A percentile compares a stretch with the other conserved stretches of the same genome.
Evolutionary conservation across 768 basidiomycete genomes (phyloP).

Genomic region (Termitomyces heimii): DNA sequence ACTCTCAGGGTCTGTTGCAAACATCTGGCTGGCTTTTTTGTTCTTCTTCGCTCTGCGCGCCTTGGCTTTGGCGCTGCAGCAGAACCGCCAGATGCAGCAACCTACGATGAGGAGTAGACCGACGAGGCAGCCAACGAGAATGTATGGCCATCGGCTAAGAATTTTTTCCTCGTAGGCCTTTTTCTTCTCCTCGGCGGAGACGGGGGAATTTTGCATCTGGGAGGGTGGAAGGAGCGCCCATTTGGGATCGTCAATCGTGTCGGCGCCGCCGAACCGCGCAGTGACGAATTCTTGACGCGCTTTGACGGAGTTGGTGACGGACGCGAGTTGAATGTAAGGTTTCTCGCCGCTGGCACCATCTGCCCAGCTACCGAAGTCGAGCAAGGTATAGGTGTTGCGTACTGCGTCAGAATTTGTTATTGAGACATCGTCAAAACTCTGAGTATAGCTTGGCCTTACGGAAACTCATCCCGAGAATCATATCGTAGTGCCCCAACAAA

Average conservation of each 20-base stretch:
- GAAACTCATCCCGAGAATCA: constrained; percentile 81
- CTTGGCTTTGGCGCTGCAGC: constrained; percentile 29
- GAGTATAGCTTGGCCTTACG: constrained; percentile 31
- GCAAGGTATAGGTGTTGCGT: constrained; percentile 67
- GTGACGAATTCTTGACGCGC: constrained; percentile 66
- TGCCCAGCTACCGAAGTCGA: constrained; percentile 71
- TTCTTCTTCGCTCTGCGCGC: constrained; percentile 19
- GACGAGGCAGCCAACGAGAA: constrained; percentile 53
- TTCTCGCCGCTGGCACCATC: constrained; percentile 37
- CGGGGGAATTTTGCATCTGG: constrained; percentile 57
- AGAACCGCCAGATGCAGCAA: constrained; percentile 56
- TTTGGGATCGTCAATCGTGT: constrained; percentile 47
- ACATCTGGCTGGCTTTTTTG: constrained; percentile 12
- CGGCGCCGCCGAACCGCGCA: constrained; percentile 52
- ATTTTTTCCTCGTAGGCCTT: constrained; percentile 56
- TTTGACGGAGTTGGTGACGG: constrained; percentile 43
- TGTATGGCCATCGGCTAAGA: constrained; percentile 71
- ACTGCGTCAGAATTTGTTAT: constrained; percentile 34
- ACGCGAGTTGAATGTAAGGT: constrained; percentile 68
- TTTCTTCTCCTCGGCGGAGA: constrained; percentile 61
- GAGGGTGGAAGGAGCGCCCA: constrained; percentile 56
- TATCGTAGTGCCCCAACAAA: constrained; percentile 71
- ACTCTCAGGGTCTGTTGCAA: constrained; percentile 19
- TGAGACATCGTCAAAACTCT: background rate
- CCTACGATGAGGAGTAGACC: constrained; percentile 40